Conservation (phyloP, 2,329 filamentous ascomycete genomes). For the Fusarium foetens region DNA sequence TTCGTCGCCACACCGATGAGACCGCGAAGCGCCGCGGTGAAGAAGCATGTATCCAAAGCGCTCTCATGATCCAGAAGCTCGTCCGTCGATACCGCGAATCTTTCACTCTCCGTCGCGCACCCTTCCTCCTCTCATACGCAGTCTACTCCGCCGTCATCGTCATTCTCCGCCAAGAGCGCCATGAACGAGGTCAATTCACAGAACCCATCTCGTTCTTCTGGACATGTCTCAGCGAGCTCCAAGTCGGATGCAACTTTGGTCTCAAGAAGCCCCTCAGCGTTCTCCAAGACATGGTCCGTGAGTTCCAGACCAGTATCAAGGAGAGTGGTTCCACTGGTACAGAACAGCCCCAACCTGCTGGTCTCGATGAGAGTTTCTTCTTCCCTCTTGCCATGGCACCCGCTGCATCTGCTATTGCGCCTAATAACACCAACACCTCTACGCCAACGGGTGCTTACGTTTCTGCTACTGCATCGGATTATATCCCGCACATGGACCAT, state of each 20-base stretch:
- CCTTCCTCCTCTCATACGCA: conserved; percentile 55
- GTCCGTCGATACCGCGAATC: conserved; percentile 51
- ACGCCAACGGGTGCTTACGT: conserved; percentile 35
- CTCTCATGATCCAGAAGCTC: conserved; percentile 51
- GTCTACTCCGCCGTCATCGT: conserved; percentile 51
- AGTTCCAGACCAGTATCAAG: conserved; percentile 46
- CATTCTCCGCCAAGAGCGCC: conserved; percentile 47
- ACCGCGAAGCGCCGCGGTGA: conserved; percentile 42
- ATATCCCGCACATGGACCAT: conserved; percentile 41
- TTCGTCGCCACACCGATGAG: conserved; percentile 44
- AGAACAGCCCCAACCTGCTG: conserved; percentile 36
- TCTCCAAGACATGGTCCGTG: conserved; percentile 48
- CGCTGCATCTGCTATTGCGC: conserved; percentile 10
- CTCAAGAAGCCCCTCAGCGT: conserved; percentile 50
- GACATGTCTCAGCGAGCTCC: conserved; percentile 49
- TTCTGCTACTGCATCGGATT: conserved; percentile 28
- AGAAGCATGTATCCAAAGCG: conserved; percentile 47
- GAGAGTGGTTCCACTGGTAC: conserved; percentile 38
- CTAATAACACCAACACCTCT: conserved; percentile 9
- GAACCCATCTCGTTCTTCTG: conserved; percentile 53
- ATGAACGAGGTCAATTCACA: conserved; percentile 45
- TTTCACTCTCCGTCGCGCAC: conserved; percentile 53
- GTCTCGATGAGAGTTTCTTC: conserved; percentile 47
- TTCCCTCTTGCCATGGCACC: conserved; percentile 44
- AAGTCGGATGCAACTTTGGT: conserved; percentile 51